phyloP scores from a whole-genome alignment of 805 yeast genomes.

The Lachancea sp. region DNA sequence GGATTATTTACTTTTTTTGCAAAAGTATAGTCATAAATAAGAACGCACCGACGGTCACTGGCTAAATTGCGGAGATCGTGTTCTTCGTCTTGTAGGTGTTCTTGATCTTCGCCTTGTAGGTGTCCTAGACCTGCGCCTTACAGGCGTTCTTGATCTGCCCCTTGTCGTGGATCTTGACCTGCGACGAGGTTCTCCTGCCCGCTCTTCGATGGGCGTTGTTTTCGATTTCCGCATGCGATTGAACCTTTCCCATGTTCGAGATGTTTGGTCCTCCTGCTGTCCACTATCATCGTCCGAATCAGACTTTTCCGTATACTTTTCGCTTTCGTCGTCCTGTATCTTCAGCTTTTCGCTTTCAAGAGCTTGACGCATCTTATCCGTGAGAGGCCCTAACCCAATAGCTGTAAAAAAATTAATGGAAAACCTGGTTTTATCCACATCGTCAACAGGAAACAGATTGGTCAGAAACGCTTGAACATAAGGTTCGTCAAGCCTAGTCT shows the following conservation, averaged over 20 bases:
- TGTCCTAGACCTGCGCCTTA: slow-evolving; percentile 6
- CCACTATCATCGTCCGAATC: too few species aligned
- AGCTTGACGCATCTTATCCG: slow-evolving; percentile 70
- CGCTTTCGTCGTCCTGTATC: slow-evolving; percentile 13
- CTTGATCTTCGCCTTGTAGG: slow-evolving; percentile 18
- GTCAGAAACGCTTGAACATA: slow-evolving; percentile 42
- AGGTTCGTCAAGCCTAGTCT: slow-evolving; percentile 45
- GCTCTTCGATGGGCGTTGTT: not conserved
- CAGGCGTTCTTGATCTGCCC: slow-evolving; percentile 5
- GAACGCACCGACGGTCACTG: too few species aligned
- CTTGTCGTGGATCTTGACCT: not conserved
- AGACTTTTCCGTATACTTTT: slow-evolving; percentile 10
- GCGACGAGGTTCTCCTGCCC: not conserved
- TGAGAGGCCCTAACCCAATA: slow-evolving; percentile 75
- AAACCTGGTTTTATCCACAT: slow-evolving; percentile 56
- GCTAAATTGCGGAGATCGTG: not conserved
- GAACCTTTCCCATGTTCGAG: slow-evolving; percentile 2
- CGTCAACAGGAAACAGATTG: slow-evolving; percentile 60
- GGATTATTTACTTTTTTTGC: slow-evolving; percentile 2
- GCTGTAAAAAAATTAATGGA: slow-evolving; percentile 91
- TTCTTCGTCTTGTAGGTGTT: slow-evolving; percentile 20
- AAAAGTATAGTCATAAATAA: too few species aligned
- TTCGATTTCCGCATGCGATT: not conserved
- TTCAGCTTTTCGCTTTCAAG: slow-evolving; percentile 34
- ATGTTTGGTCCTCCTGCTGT: slow-evolving; percentile 1